A percentile compares a stretch with the other conserved stretches of the same genome.
phyloP scores from a whole-genome alignment of 2,329 filamentous ascomycete species.

The Trichoderma brevicompactum region DNA sequence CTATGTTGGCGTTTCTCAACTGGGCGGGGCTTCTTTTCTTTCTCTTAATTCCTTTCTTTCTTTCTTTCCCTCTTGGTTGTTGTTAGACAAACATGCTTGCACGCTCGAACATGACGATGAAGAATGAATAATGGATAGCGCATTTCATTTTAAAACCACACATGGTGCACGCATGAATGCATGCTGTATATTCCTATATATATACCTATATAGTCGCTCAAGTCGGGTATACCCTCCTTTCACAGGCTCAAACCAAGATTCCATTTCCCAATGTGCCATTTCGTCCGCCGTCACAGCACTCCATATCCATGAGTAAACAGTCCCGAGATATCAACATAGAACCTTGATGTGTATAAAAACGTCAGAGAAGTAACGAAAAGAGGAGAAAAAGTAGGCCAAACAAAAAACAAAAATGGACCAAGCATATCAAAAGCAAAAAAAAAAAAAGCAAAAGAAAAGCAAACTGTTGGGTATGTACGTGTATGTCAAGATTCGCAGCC shows the following conservation, averaged over 20 bases:
- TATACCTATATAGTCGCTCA: background rate
- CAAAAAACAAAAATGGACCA: background rate
- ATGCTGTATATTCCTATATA: background rate
- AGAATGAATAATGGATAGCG: conserved; percentile 15
- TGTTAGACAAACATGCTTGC: background rate
- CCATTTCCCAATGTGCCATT: background rate
- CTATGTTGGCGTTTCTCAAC: background rate
- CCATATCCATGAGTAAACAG: background rate
- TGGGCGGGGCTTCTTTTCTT: background rate
- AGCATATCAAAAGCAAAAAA: background rate
- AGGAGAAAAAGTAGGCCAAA: background rate
- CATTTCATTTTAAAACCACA: background rate
- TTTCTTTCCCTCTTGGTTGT: background rate
- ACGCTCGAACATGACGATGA: background rate
- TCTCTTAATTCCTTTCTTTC: background rate
- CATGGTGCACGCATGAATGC: background rate
- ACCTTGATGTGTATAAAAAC: background rate
- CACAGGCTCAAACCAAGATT: background rate
- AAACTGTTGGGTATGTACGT: conserved; percentile 15
- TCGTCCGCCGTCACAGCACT: background rate
- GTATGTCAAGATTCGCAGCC: background rate
- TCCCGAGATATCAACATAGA: background rate
- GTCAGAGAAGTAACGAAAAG: no score
- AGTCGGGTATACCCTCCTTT: background rate
- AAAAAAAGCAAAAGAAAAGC: background rate